Evolutionary conservation across 352 stramenopile species (phyloP).

Genomic region (Peronospora destructor): DNA sequence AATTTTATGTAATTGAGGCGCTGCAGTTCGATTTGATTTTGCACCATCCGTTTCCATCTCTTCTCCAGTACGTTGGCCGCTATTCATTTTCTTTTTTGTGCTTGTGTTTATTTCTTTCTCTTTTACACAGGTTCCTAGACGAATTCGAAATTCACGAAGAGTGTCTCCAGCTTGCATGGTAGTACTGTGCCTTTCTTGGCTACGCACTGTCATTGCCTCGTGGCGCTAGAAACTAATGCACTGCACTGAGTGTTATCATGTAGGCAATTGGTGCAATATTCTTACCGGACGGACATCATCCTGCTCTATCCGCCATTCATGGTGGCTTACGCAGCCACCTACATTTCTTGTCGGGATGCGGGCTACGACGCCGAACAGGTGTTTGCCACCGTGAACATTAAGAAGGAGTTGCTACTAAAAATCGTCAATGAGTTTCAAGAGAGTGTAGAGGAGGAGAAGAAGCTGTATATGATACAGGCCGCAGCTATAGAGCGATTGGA

Average conservation of each 20-base stretch:
- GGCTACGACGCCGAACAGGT: constrained; percentile 73
- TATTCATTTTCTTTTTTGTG: neutral
- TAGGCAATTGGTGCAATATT: constrained; percentile 84
- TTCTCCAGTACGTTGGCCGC: constrained; percentile 55
- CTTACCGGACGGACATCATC: constrained; percentile 85
- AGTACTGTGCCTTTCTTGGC: neutral
- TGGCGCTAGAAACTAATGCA: neutral
- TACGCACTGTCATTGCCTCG: neutral
- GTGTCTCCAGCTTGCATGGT: constrained; percentile 82
- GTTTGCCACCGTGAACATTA: constrained; percentile 76
- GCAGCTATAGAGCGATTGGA: constrained; percentile 67
- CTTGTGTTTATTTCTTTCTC: constrained; percentile 1
- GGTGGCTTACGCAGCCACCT: constrained; percentile 77
- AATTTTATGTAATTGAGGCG: constrained; percentile 86
- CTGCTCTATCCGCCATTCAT: constrained; percentile 81
- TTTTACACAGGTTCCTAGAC: constrained; percentile 51
- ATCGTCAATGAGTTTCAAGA: constrained; percentile 72
- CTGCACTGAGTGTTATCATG: neutral
- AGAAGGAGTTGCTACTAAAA: constrained; percentile 73
- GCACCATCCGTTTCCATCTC: constrained; percentile 74
- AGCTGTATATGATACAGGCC: constrained; percentile 53
- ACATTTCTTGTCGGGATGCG: constrained; percentile 70
- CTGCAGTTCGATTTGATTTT: constrained; percentile 86
- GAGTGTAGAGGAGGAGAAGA: constrained; percentile 71
- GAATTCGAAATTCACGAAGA: constrained; percentile 84